Base-by-base conservation (phyloP, 2,329 filamentous ascomycete species). In the Aspergillus texensis region DNA sequence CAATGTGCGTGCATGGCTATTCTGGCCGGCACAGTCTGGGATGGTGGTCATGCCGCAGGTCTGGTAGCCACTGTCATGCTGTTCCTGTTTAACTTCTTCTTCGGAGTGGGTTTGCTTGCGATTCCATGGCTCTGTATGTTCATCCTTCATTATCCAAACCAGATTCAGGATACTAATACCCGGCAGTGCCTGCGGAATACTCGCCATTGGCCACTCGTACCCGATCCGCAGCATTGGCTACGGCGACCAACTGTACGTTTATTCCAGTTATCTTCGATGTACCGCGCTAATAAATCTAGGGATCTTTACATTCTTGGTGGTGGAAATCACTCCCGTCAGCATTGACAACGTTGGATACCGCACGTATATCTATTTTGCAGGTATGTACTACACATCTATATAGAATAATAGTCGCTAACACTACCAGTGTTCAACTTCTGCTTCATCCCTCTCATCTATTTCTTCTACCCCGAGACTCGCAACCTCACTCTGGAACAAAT, bases 71-170 rank as follows among this genome's bases (percentile, higher is more conserved):
- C 77, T 1, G 74, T 81, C 4, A 82, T 83, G 79, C 83, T 86
- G 72, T 85, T 86, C 71, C 67, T 85, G 8, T 85, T 84, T 73
- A 85, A 85, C 67, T 78, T 85, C 50, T 84, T 83, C 75, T 85
- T 86, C 64, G 83, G 78, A 19, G 80, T 84, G 34, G 82, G 82
- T 8, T 67, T 78, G 46, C 71, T 83, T 45, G 83, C 81, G 4
- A 78, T 82, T 16, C 80, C 80, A 14, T 83, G 81, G 75, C 67
- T 75, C 19, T 65, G 71, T 74, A 71, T 43, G 70, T 69, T 32
- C 30, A 24, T 26, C 46, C 21, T 12, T 21, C 21, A 54, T 12
- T 11, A 70, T 70, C 1, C 72, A 71, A 73, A 67, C 80, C 6
- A 45, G 55, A 10, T 57, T 55, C 19, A 46, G 12, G 5, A 26